Conservation (phyloP, 257 asterid genomes). For the Scutellaria galericulata region DNA sequence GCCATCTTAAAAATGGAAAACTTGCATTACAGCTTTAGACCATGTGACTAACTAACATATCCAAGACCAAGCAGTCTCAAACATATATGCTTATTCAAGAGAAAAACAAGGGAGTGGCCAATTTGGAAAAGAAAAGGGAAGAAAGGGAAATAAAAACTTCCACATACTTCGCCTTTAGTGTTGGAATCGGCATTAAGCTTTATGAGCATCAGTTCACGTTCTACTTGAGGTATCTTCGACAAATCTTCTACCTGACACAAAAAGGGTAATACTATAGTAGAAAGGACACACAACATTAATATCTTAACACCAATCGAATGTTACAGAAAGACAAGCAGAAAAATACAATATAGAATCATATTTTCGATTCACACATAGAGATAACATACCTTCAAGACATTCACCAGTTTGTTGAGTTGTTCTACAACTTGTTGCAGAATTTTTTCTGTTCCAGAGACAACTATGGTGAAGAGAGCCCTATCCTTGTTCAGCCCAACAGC, state of each 20-base stretch:
- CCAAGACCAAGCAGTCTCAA: slow-evolving; percentile 8
- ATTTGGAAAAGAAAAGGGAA: slow-evolving; percentile 12
- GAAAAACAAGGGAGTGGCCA: slow-evolving; percentile 2
- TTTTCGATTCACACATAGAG: slow-evolving; percentile 6
- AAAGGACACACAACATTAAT: background rate
- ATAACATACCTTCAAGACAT: slow-evolving; percentile 65
- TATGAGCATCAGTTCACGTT: slow-evolving; percentile 88
- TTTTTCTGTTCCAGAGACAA: slow-evolving; percentile 80
- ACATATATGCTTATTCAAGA: slow-evolving; percentile 1
- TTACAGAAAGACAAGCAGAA: slow-evolving; percentile 6
- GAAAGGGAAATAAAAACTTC: background rate
- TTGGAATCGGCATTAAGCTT: slow-evolving; percentile 70
- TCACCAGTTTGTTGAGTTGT: slow-evolving; percentile 84
- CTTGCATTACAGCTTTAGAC: background rate
- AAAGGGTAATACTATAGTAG: background rate
- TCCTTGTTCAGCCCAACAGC: slow-evolving; percentile 90
- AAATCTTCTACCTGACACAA: slow-evolving; percentile 75
- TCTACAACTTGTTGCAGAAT: slow-evolving; percentile 76
- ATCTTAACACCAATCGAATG: slow-evolving; percentile 10
- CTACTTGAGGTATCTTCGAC: slow-evolving; percentile 80
- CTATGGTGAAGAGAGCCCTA: slow-evolving; percentile 86
- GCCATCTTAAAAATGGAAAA: slow-evolving; percentile 13
- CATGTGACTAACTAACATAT: background rate
- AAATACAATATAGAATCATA: background rate
- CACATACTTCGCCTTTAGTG: slow-evolving; percentile 69